phyloP scores from a whole-genome alignment of 2,329 filamentous ascomycete species.

The Colletotrichum shisoi region DNA sequence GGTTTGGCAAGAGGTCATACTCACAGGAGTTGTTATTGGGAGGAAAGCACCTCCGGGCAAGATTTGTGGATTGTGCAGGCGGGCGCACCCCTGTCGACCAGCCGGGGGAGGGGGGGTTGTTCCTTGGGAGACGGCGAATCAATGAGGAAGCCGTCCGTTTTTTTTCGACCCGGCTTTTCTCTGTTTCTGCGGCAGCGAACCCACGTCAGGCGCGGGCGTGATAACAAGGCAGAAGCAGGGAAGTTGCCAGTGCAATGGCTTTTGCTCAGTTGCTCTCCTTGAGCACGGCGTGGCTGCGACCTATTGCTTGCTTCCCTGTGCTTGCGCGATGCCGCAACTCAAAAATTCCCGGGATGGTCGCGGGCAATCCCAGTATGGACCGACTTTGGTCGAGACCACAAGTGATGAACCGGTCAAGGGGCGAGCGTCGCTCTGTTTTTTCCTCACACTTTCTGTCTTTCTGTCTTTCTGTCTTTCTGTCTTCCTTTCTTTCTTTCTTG shows the following conservation, averaged over 20 bases:
- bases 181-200: slow-evolving; percentile 31
- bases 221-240: slow-evolving; percentile 31
- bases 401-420: slow-evolving; percentile 28
- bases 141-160: slow-evolving; percentile 31
- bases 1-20: slow-evolving; percentile 35
- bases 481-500: too few relatives aligned
- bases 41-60: slow-evolving; percentile 30
- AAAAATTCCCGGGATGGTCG: slow-evolving; percentile 1
- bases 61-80: slow-evolving; percentile 39
- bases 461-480: background rate
- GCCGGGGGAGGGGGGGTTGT: slow-evolving; percentile 32
- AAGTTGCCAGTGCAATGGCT: slow-evolving; percentile 31
- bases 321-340: slow-evolving; percentile 27
- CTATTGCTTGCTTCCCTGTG: slow-evolving; percentile 25
- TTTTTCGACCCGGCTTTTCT: slow-evolving; percentile 32
- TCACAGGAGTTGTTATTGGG: slow-evolving; percentile 41
- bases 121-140: slow-evolving; percentile 40
- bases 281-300: slow-evolving; percentile 13
- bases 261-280: slow-evolving; percentile 8
- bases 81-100: slow-evolving; percentile 33
- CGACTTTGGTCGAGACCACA: slow-evolving; percentile 26
- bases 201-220: slow-evolving; percentile 10
- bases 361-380: slow-evolving; percentile 25
- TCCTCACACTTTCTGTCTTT: background rate
- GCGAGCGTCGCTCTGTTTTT: slow-evolving; percentile 4